Conservation (phyloP, 768 basidiomycete species). For the Candolleomyces aberdarensis region DNA sequence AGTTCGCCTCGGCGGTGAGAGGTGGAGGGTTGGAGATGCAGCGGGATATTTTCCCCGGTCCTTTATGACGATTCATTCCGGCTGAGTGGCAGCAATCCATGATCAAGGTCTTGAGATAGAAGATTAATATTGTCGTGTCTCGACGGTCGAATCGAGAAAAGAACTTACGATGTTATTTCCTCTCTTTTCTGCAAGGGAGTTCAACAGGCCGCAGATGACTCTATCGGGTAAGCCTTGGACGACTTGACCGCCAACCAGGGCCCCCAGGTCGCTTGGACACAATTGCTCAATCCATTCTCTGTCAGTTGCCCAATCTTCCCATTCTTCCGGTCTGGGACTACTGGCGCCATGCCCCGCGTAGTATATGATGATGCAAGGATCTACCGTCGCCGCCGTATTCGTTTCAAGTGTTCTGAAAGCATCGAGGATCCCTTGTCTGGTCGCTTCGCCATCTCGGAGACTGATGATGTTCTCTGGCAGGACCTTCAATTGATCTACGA, state of each 20-base stretch:
- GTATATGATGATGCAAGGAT: slow-evolving; percentile 35
- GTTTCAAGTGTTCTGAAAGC: slow-evolving; percentile 24
- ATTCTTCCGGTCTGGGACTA: slow-evolving; percentile 23
- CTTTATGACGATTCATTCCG: slow-evolving; percentile 20
- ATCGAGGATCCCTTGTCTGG: slow-evolving; percentile 30
- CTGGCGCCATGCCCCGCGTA: slow-evolving; percentile 43
- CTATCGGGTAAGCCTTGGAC: slow-evolving; percentile 39
- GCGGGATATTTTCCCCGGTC: slow-evolving; percentile 17
- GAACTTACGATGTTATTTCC: slow-evolving; percentile 42
- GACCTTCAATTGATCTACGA: slow-evolving; percentile 25
- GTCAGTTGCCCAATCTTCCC: slow-evolving; percentile 23
- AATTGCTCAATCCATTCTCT: slow-evolving; percentile 31
- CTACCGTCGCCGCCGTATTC: slow-evolving; percentile 7
- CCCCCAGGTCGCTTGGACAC: slow-evolving; percentile 29
- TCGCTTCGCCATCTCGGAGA: slow-evolving; percentile 34
- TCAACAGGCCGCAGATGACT: slow-evolving; percentile 33
- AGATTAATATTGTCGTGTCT: background rate
- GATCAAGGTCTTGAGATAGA: slow-evolving; percentile 34
- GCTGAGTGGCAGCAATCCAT: slow-evolving; percentile 45
- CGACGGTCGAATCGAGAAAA: too few relatives aligned
- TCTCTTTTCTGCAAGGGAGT: slow-evolving; percentile 30
- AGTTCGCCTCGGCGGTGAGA: slow-evolving; percentile 22
- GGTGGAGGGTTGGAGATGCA: slow-evolving; percentile 24
- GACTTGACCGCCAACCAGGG: slow-evolving; percentile 5
- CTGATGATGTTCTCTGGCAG: slow-evolving; percentile 29